Evolutionary conservation across 2,329 filamentous ascomycete species (phyloP), one percentile per base, ranked within the genome.

Genomic region (Microascus cirrosus): DNA sequence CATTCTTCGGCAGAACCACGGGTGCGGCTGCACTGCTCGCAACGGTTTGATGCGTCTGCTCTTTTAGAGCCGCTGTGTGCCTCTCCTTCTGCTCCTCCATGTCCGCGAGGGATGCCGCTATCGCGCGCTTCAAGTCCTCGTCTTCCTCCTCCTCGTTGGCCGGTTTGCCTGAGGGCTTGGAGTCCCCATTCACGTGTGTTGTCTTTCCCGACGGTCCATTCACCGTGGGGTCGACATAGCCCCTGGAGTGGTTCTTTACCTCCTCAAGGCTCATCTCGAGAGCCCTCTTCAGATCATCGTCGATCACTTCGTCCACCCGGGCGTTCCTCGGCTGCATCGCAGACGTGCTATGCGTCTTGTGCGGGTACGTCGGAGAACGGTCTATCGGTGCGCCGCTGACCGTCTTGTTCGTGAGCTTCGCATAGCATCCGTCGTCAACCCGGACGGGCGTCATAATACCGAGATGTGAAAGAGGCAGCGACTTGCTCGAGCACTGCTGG

Each of bases 41-140:
- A 18, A 75, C 71, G 28, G 76, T 74, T 1, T 78, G 74, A 0
- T 81, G 79, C 1, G 87, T 82, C 61, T 94, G 90, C 66, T 90
- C 84, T 69, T 94, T 95, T 65, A 97, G 79, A 1, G 84, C 85
- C 5, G 87, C 89, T 1, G 91, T 84, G 69, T 97, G 91, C 64
- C 85, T 86, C 73, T 93, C 87, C 77, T 99, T 97, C 70, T 99
- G 93, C 70, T 96, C 89, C 71, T 99, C 94, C 90, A 97, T 96
- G 67, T 99, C 94, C 25, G 89, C 88, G 59, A 99, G 70, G 5
- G 94, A 97, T 20, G 95, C 92, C 39, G 92, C 93, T 68, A 99
- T 97, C 3, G 94, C 94, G 28, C 93, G 91, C 69, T 94, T 95
- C 32, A 99, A 74, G 66, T 97, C 93, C 0, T 90, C 87, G 67